These are phyloP conservation scores for Mycena haematopus DNA, from an alignment of 768 basidiomycete species.

Conservation along the genomic window DNA sequence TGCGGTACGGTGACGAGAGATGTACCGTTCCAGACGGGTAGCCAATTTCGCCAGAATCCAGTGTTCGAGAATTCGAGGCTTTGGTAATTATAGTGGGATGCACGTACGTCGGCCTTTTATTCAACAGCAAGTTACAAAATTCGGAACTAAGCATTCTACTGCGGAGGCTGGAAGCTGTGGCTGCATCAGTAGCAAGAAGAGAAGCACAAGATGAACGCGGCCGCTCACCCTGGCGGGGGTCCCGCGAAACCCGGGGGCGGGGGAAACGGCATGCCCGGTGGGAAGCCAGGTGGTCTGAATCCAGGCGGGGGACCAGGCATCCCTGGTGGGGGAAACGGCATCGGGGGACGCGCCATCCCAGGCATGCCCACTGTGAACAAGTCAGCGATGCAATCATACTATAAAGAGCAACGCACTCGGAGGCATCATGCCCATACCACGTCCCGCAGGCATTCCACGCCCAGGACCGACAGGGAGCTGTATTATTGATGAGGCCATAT, in stretches of 20 bases:
- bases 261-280: conserved; percentile 79
- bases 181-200: conserved; percentile 11
- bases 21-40: too few species aligned
- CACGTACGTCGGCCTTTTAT: conserved; percentile 9
- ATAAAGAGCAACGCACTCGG: conserved; percentile 60
- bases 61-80: background rate
- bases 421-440: conserved; percentile 96
- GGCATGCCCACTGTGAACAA: conserved; percentile 60
- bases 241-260: conserved; percentile 84
- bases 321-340: conserved; percentile 71
- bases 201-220: conserved; percentile 1
- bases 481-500: conserved; percentile 6
- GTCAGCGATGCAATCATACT: conserved; percentile 26
- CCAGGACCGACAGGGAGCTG: conserved; percentile 91
- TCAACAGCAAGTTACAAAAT: conserved; percentile 19
- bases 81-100: background rate
- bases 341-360: conserved; percentile 70
- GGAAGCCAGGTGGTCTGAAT: conserved; percentile 85
- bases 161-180: conserved; percentile 58
- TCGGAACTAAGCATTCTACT: conserved; percentile 35
- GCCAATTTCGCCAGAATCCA: background rate
- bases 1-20: too few species aligned
- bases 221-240: conserved; percentile 81
- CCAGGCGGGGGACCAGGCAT: conserved; percentile 90
- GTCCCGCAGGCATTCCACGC: conserved; percentile 93